Percentiles rank a stretch among this genome's conserved stretches.
Evolutionary conservation across 352 stramenopile species (phyloP).

Genomic region (Pythium myriotylum): DNA sequence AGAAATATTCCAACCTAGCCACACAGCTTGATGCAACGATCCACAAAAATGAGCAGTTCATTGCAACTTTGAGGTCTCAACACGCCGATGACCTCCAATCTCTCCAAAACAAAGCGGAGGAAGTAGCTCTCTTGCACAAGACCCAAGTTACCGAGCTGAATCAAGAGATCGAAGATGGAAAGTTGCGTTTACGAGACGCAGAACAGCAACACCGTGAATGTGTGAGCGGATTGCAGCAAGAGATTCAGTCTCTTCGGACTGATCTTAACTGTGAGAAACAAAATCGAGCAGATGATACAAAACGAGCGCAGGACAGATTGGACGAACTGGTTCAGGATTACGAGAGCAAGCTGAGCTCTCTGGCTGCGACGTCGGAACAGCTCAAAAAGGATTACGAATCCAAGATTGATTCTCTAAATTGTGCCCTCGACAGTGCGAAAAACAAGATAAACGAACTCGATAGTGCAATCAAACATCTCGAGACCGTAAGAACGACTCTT

Average conservation of each 20-base stretch:
- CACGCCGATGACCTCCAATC: neutral
- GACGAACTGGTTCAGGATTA: neutral
- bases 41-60: neutral
- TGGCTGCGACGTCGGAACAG: constrained; percentile 17
- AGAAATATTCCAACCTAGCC: neutral
- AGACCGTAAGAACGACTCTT: neutral
- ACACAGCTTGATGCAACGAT: constrained; percentile 1
- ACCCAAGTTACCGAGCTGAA: neutral
- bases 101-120: neutral
- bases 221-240: neutral
- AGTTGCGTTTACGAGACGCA: neutral
- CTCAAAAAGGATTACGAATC: constrained; percentile 29
- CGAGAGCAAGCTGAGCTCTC: neutral
- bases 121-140: neutral
- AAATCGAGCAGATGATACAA: neutral
- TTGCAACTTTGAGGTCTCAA: neutral
- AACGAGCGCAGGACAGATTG: neutral
- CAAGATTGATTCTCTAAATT: constrained; percentile 1
- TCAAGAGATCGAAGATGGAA: neutral
- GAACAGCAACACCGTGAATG: neutral
- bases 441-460: neutral
- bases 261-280: neutral
- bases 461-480: neutral
- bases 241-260: neutral
- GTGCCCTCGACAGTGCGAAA: neutral